Evolutionary conservation across 2,329 filamentous ascomycete genomes (phyloP).

Genomic region (Apiospora arundinis): DNA sequence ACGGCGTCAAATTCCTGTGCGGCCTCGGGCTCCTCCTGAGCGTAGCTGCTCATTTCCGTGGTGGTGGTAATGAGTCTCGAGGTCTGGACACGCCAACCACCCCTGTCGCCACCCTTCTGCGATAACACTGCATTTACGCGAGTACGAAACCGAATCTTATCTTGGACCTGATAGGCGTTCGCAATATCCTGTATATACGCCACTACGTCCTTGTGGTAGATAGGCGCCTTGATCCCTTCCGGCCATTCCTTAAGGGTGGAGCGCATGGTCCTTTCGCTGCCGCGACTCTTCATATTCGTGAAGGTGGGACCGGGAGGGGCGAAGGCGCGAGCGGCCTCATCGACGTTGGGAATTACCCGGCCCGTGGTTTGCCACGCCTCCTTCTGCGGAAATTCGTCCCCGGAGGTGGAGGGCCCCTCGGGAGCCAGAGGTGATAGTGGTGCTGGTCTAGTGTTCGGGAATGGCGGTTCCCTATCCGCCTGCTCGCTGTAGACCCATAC

Average conservation of each 20-base stretch:
- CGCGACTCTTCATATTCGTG: constrained; percentile 72
- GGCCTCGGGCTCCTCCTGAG: constrained; percentile 41
- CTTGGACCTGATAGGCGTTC: not conserved
- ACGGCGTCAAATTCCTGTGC: constrained; percentile 64
- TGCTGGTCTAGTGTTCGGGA: constrained; percentile 35
- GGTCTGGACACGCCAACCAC: not conserved
- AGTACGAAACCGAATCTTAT: not conserved
- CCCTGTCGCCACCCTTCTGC: not conserved
- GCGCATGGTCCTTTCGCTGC: constrained; percentile 63
- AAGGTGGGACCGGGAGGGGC: constrained; percentile 62
- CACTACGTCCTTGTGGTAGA: not conserved
- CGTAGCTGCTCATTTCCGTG: not conserved
- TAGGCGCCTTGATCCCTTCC: constrained; percentile 38
- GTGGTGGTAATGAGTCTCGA: not conserved
- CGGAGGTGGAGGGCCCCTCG: constrained; percentile 37
- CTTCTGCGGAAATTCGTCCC: not conserved
- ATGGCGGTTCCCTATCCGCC: constrained; percentile 45
- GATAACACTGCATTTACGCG: not conserved
- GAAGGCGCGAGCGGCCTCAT: constrained; percentile 44
- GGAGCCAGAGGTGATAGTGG: constrained; percentile 38
- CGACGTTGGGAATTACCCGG: constrained; percentile 26
- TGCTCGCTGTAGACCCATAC: constrained; percentile 69
- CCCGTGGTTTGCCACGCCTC: not conserved
- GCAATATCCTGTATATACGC: constrained; percentile 10
- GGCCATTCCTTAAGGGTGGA: constrained; percentile 54